Base-by-base conservation (phyloP, 257 asterid species). In the Hygrophila difformis region DNA sequence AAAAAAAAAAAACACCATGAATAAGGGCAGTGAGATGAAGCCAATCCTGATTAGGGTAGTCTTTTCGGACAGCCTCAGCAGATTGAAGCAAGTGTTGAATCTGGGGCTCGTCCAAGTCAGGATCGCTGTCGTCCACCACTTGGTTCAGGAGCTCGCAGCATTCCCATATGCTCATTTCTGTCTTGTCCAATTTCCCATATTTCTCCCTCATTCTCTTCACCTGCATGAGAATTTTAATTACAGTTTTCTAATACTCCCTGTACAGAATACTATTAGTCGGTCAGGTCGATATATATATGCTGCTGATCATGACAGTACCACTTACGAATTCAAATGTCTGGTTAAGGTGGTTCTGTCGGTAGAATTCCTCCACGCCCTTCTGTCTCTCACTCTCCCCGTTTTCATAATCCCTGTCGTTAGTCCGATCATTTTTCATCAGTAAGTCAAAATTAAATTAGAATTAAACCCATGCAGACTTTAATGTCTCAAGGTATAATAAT, bases 241-340 rank as follows among this genome's bases (percentile, higher is more conserved):
- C n/a, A n/a, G n/a, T n/a, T n/a, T n/a, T n/a, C n/a, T n/a, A n/a
- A n/a, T n/a, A n/a, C n/a, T n/a, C n/a, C n/a, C n/a, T n/a, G n/a
- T n/a, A n/a, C n/a, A n/a, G n/a, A n/a, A n/a, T n/a, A n/a, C n/a
- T n/a, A n/a, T n/a, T n/a, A n/a, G n/a, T n/a, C n/a, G n/a, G n/a
- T n/a, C n/a, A n/a, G n/a, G n/a, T n/a, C n/a, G n/a, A n/a, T n/a
- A n/a, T n/a, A n/a, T n/a, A n/a, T n/a, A n/a, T n/a, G n/a, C n/a
- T n/a, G n/a, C n/a, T n/a, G n/a, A n/a, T n/a, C n/a, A n/a, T n/a
- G n/a, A n/a, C n/a, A n/a, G n/a, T n/a, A n/a, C n/a, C 11, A 53
- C 81, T 72, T 75, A 79, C 89, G 42, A 51, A 75, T 44, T 75
- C 77, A 44, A 52, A 70, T 14, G 89, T 58, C 42, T 79, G 89